phyloP scores from a whole-genome alignment of 2,329 filamentous ascomycete genomes.

The Neofusicoccum cordaticola region DNA sequence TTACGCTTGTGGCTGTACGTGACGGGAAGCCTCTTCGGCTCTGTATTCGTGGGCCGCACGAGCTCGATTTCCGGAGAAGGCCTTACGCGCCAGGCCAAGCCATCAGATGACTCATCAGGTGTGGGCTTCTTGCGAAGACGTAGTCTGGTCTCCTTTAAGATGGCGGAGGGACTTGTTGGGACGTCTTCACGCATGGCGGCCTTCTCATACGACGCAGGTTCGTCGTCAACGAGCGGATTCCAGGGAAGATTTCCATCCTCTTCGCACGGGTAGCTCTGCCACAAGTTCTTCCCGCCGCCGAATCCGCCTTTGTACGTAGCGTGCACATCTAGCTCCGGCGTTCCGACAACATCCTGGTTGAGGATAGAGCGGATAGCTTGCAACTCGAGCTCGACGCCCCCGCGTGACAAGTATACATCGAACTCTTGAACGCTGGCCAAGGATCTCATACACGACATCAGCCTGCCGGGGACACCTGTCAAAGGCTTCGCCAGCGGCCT shows the following conservation, averaged over 20 bases:
- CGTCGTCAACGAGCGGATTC: neutral
- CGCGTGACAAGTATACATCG: neutral
- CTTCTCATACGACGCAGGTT: neutral
- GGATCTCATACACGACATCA: neutral
- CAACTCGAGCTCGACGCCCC: neutral
- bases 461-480: neutral
- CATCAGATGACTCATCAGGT: neutral
- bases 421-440: neutral
- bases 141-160: neutral
- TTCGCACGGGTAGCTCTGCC: neutral
- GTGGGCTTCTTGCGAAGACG: neutral
- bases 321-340: neutral
- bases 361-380: neutral
- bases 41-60: neutral
- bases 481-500: slow-evolving; percentile 2
- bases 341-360: neutral
- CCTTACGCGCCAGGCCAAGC: neutral
- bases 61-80: neutral
- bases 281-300: neutral
- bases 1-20: neutral
- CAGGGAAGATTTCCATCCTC: neutral
- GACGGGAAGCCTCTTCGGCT: neutral
- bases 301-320: neutral
- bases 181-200: neutral
- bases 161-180: neutral